Evolutionary conservation across 257 asterid species (phyloP).

Genomic region (Verbena officinalis): DNA sequence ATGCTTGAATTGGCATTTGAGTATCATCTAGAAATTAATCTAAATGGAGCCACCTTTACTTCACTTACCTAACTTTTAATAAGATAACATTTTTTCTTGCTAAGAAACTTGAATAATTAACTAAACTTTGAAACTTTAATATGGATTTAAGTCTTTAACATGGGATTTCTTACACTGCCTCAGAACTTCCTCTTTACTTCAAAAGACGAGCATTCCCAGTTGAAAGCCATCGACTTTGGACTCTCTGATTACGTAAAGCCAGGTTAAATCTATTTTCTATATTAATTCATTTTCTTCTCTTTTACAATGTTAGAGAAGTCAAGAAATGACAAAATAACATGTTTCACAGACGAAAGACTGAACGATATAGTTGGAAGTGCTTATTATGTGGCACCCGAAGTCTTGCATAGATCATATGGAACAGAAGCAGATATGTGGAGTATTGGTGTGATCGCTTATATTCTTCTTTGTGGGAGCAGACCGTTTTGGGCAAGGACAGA

Average conservation of each 20-base stretch:
- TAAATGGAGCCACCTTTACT: conserved; percentile 19
- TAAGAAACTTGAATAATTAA: neutral
- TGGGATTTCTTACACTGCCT: conserved; percentile 9
- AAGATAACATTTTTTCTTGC: too few species aligned
- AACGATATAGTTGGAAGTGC: conserved; percentile 85
- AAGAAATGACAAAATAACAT: conserved; percentile 25
- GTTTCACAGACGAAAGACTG: conserved; percentile 65
- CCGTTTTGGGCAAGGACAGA: conserved; percentile 85
- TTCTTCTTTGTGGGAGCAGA: conserved; percentile 79
- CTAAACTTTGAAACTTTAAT: neutral
- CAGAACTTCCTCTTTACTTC: conserved; percentile 74
- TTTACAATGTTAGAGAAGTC: neutral
- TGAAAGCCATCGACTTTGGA: conserved; percentile 85
- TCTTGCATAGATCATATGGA: conserved; percentile 71
- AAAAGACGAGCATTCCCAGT: conserved; percentile 55
- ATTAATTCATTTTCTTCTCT: conserved; percentile 12
- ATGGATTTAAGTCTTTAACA: neutral
- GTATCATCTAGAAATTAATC: neutral
- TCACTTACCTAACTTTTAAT: neutral
- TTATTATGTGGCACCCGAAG: conserved; percentile 85
- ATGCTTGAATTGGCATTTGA: neutral
- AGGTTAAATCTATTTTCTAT: conserved; percentile 42
- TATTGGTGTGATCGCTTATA: conserved; percentile 78
- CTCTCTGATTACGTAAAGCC: conserved; percentile 83
- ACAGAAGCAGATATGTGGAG: conserved; percentile 91